Evolutionary conservation across 208 protist species (phyloP), one percentile per base, ranked within the genome.

Genomic region (Trypanosoma lewisi): DNA sequence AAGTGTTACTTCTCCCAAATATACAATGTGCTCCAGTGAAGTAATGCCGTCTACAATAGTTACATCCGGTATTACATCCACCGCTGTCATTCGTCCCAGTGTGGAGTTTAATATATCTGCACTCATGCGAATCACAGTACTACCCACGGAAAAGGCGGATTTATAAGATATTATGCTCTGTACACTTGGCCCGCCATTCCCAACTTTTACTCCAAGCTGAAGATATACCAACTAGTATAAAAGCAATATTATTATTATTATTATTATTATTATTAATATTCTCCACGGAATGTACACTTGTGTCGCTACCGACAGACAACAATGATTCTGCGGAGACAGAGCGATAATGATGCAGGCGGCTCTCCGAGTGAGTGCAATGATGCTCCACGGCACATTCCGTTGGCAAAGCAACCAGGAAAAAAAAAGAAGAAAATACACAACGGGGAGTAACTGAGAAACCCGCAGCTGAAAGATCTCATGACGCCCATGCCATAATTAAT

Each of bases 11-110:
- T 63, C 44, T 9, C 25, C 56, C 16, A 61, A 6, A 19, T 21
- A 34, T 21, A 61, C 42, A 50, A 61, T 21, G 19, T 61, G 36
- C 4, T 49, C 25, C 1, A 61, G 41, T 34, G 41, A 50, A 17
- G 41, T 51, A 19, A 44, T 4, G 41, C 39, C 56, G 14, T 61
- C 56, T 21, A 61, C 3, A 19, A 61, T 50, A 47, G 6, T 61
- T 8, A 4, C 39, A 5, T 61, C 37, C 1, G 56, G 23, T 8
- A 61, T 4, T n/a, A 61, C 27, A 21, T 61, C 56, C 19, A 25
- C 19, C 16, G 56, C 16, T 11, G 37, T n/a, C 12, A 48, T 49
- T 4, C 5, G 28, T n/a, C 5, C 39, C 27, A 27, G 6, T 34
- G 30, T 12, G 6, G 36, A 2, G 6, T 2, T 53, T 6, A 63